phyloP scores from a whole-genome alignment of 306 rosid genomes.

The Gynostemma pentaphyllum region DNA sequence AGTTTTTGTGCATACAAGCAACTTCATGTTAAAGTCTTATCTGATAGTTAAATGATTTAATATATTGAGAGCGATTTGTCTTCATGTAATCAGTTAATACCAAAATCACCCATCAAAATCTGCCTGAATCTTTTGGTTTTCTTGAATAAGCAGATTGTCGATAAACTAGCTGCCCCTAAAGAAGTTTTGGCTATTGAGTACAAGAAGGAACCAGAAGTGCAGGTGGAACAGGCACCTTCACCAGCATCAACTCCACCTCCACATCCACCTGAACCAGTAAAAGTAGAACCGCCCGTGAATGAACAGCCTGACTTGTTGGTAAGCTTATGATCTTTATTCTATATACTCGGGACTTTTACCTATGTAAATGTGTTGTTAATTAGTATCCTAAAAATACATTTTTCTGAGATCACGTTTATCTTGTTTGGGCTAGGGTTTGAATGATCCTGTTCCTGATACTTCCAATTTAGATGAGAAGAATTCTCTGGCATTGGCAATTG shows the following conservation, averaged over 20 bases:
- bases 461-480: conserved; percentile 84
- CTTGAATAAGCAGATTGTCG: conserved; percentile 30
- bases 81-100: background rate
- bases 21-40: too few species aligned
- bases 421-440: conserved; percentile 51
- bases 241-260: conserved; percentile 26
- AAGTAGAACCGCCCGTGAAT: conserved; percentile 59
- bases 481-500: conserved; percentile 89
- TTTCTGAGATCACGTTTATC: background rate
- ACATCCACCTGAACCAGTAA: conserved; percentile 65
- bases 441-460: conserved; percentile 68
- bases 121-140: background rate
- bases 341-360: background rate
- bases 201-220: conserved; percentile 48
- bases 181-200: conserved; percentile 81
- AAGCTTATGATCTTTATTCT: conserved; percentile 12
- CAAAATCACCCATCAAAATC: background rate
- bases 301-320: conserved; percentile 91
- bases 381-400: background rate
- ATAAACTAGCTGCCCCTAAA: conserved; percentile 55
- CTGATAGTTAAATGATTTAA: too few species aligned
- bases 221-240: conserved; percentile 30
- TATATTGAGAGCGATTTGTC: background rate
- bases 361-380: background rate
- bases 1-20: too few species aligned